Base-by-base conservation (phyloP, 106 monocot species). In the Ottelia alismoides region DNA sequence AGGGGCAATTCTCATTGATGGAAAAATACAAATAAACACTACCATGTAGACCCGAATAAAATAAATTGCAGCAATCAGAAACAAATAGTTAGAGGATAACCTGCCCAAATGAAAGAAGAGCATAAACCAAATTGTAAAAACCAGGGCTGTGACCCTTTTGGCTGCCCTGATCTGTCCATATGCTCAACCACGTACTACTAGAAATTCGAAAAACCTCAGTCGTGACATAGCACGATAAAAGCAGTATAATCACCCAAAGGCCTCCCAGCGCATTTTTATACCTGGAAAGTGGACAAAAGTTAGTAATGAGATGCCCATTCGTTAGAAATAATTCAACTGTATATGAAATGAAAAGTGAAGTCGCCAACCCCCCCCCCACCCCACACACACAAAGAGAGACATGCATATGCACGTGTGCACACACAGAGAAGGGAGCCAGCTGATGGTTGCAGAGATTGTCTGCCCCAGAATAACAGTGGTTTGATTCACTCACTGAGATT, bases 171-270 rank as follows among this genome's bases (percentile, higher is more conserved):
- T 90, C 79, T 28, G 98, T 98, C 98, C 98, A 98, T 31, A 65
- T 12, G 64, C 90, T 98, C 56, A 98, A 62, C 98, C 98, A 98
- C 31, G 82, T 86, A 69, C 98, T 98, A 77, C 90, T 90, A 60
- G 82, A 90, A 74, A 98, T 53, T 64, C 98, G 70, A 45, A 98
- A 75, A 57, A 59, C 62, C 74, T 98, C 90, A 55, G 85, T 78
- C 46, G 83, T 60, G 50, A 72, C 40, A 68, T 83, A 98, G 65
- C 85, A 98, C 28, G 45, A 67, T 2, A 98, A 68, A 28, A 90
- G 72, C 66, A 83, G 57, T 21, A 70, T 29, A 49, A 98, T 90
- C 49, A 98, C 98, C 98, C 98, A 85, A 4, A 83, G 45, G 35
- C 98, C 98, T 60, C 98, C 98, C 50, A 98, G 61, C 17, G 85